Conservation (phyloP, 805 yeast species). For the Wickerhamiella sorbophila region DNA sequence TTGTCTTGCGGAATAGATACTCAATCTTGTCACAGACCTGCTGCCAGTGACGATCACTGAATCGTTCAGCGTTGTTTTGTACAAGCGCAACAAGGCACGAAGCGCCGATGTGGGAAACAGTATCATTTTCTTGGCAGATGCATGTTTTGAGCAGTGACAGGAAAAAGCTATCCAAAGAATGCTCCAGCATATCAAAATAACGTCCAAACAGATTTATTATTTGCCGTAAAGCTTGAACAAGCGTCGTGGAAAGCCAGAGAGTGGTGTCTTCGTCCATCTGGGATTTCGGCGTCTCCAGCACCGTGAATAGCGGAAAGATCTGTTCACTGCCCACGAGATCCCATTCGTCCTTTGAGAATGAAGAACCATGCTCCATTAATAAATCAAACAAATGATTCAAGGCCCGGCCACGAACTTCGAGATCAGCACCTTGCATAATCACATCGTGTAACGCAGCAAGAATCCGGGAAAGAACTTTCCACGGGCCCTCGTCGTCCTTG, state of each 20-base stretch:
- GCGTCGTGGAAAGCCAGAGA: conserved; percentile 92
- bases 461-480: conserved; percentile 60
- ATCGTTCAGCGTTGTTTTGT: conserved; percentile 55
- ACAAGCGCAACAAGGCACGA: conserved; percentile 72
- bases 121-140: conserved; percentile 92
- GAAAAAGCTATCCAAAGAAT: conserved; percentile 67
- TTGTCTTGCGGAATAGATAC: conserved; percentile 61
- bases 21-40: conserved; percentile 50
- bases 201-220: conserved; percentile 71
- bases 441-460: conserved; percentile 73
- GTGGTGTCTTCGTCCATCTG: conserved; percentile 57
- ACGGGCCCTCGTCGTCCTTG: conserved; percentile 15
- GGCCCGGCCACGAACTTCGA: conserved; percentile 87
- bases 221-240: conserved; percentile 86
- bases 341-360: conserved; percentile 71
- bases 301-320: conserved; percentile 80
- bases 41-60: conserved; percentile 59
- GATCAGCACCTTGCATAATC: conserved; percentile 83
- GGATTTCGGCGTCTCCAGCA: conserved; percentile 55
- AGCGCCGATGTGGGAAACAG: conserved; percentile 89
- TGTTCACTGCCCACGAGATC: conserved; percentile 59
- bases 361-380: conserved; percentile 61
- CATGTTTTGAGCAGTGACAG: conserved; percentile 68
- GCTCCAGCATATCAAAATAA: conserved; percentile 62
- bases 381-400: conserved; percentile 70